Evolutionary conservation across 2,329 filamentous ascomycete species (phyloP), one percentile per base, ranked within the genome.

Genomic region (Fusarium setosum): DNA sequence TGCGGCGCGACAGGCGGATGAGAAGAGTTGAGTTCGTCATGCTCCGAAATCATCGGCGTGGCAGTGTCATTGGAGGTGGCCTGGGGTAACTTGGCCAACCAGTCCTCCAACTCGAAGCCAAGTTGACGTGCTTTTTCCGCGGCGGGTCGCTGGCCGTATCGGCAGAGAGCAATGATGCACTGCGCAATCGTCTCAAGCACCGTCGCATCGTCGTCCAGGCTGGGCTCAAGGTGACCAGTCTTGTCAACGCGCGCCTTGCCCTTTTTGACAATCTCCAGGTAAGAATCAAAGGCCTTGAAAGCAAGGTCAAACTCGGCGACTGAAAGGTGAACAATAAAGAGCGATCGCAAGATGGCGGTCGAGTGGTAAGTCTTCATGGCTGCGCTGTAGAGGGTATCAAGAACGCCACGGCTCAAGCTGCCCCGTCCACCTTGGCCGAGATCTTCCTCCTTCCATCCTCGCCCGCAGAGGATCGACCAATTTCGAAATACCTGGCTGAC

Each of bases 351-450:
- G 63, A 98, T 92, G 10, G 93, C 83, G 2, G 95, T 97, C 2
- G 96, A 99, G 78, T 99, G 96, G 73, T 96, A 99, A 0, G 94
- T 97, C 77, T 96, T 97, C 10, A 92, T 93, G 8, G 95, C 93
- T 20, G 94, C 93, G 35, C 91, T 91, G 77, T 98, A 99, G 7
- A 99, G 84, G 24, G 94, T 92, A 76, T 96, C 94, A 37, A 99
- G 85, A 29, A 96, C 89, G 49, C 89, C 89, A 53, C 91, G 88
- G 64, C 92, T 92, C 17, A 95, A 81, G 20, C 85, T 88, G 72
- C 90, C 88, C 70, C 93, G 92, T 9, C 94, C 94, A 6, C 92
- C 93, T 71, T 90, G 88, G 4, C 93, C 94, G 24, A 97, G 83
- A 67, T 97, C 93, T 53, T 88, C 82, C 65, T 97, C 91, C 38